Conservation (phyloP, 2,329 filamentous ascomycete species). For the Blastomyces silverae region DNA sequence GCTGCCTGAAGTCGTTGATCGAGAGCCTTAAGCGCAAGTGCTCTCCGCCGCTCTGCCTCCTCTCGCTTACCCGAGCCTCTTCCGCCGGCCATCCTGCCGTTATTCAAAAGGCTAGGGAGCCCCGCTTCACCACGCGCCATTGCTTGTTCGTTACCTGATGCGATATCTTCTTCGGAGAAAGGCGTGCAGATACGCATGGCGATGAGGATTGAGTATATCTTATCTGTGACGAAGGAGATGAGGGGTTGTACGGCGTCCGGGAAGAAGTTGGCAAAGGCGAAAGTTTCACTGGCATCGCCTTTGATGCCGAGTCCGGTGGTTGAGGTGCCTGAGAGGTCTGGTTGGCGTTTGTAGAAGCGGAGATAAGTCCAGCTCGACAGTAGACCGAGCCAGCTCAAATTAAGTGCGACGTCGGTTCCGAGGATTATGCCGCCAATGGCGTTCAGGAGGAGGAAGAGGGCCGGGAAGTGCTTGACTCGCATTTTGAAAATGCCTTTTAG, state of each 20-base stretch:
- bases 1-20: conserved; percentile 90
- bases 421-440: conserved; percentile 58
- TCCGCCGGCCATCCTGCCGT: conserved; percentile 36
- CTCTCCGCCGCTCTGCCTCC: conserved; percentile 83
- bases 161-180: conserved; percentile 74
- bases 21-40: conserved; percentile 80
- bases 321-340: conserved; percentile 49
- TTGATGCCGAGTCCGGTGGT: conserved; percentile 56
- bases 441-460: conserved; percentile 65
- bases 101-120: conserved; percentile 53
- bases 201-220: conserved; percentile 68
- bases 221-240: conserved; percentile 64
- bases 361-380: conserved; percentile 90
- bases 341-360: conserved; percentile 75
- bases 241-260: conserved; percentile 74
- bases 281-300: conserved; percentile 92
- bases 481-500: conserved; percentile 84
- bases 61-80: conserved; percentile 64
- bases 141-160: conserved; percentile 64
- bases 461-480: conserved; percentile 75
- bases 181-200: conserved; percentile 72
- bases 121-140: conserved; percentile 57
- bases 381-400: conserved; percentile 75
- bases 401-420: conserved; percentile 67
- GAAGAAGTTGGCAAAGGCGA: conserved; percentile 94